Conservation (phyloP, 1,284 basidiomycete species). For the Heliocybe sulcata region DNA sequence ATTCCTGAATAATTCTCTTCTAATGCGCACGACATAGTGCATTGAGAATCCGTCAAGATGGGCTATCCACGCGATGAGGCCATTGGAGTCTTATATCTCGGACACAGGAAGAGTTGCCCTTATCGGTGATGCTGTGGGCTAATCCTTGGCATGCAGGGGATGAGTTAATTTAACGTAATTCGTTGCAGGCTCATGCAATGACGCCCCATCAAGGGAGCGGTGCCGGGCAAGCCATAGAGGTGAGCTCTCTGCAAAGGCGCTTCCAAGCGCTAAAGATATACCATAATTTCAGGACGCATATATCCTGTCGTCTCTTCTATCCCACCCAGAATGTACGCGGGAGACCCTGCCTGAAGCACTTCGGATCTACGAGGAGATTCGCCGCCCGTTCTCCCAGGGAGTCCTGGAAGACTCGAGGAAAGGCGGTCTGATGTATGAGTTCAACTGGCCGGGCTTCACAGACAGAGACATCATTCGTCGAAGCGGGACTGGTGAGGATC, state of each 20-base stretch:
- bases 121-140: constrained; percentile 21
- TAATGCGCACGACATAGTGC: constrained; percentile 12
- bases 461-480: background rate
- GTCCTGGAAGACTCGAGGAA: constrained; percentile 35
- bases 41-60: constrained; percentile 23
- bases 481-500: constrained; percentile 2
- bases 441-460: constrained; percentile 15
- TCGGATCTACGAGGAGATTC: constrained; percentile 36
- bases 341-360: constrained; percentile 30
- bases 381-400: constrained; percentile 33
- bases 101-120: constrained; percentile 17
- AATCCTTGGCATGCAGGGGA: background rate
- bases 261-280: no score
- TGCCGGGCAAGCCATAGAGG: constrained; percentile 27
- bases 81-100: constrained; percentile 16
- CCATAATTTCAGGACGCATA: constrained; percentile 33
- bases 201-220: constrained; percentile 25
- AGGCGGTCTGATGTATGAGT: constrained; percentile 32
- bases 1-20: background rate
- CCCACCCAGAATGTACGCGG: constrained; percentile 30
- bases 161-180: background rate
- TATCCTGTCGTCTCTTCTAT: constrained; percentile 40
- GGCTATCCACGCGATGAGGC: constrained; percentile 21
- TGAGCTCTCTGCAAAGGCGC: no score
- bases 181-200: constrained; percentile 24